phyloP scores from a whole-genome alignment of 345 rosid species.

The Pelargonium nanum region DNA sequence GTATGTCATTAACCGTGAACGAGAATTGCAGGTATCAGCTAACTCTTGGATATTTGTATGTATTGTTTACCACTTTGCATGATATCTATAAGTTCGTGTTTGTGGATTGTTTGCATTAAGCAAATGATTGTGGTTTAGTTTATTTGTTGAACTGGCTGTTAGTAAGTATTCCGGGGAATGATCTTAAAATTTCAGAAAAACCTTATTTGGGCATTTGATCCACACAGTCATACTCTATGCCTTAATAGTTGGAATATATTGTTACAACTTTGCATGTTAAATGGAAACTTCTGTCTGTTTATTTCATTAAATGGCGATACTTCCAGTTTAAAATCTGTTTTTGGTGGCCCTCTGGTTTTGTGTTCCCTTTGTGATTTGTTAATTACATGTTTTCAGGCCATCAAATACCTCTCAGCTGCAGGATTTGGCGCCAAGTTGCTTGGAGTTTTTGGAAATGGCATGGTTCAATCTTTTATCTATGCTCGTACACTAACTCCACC shows the following conservation, averaged over 20 bases:
- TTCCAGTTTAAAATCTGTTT: background rate
- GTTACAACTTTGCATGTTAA: background rate
- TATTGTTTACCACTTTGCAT: background rate
- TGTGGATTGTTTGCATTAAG: too few relatives aligned
- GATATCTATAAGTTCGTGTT: too few relatives aligned
- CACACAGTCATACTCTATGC: background rate
- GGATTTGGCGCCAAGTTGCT: slow-evolving; percentile 98
- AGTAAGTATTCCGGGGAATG: background rate
- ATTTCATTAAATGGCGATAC: background rate
- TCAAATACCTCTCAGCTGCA: slow-evolving; percentile 89
- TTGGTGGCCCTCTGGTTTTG: background rate
- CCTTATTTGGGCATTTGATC: background rate
- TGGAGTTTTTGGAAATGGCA: slow-evolving; percentile 84
- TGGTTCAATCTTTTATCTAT: slow-evolving; percentile 85
- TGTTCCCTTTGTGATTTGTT: slow-evolving; percentile 14
- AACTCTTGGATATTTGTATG: background rate
- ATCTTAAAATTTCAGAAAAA: background rate
- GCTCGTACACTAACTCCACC: slow-evolving; percentile 70
- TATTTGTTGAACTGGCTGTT: background rate
- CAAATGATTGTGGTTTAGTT: background rate
- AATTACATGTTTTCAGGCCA: slow-evolving; percentile 41
- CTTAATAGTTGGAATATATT: background rate
- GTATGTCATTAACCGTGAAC: slow-evolving; percentile 66
- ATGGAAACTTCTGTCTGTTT: background rate
- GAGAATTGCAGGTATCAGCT: slow-evolving; percentile 54